phyloP scores from a whole-genome alignment of 1,139 yeast genomes.

The Magnusiomyces paraingens region DNA sequence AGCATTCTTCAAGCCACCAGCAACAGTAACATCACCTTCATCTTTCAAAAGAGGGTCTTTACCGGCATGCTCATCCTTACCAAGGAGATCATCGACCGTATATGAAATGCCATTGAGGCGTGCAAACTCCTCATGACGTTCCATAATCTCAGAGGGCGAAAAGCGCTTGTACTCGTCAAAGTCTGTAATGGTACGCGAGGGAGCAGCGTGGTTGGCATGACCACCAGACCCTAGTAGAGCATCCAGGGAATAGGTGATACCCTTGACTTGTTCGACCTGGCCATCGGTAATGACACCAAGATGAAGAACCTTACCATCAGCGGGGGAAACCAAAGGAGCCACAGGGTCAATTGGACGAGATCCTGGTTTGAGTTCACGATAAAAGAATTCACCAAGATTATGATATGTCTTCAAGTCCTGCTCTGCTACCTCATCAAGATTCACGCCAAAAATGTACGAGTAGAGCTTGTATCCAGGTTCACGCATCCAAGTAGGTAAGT shows the following conservation, averaged over 20 bases:
- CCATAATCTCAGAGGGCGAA: constrained; percentile 29
- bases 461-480: constrained; percentile 76
- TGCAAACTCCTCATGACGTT: constrained; percentile 72
- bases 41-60: constrained; percentile 18
- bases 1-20: background rate
- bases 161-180: constrained; percentile 28
- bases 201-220: constrained; percentile 48
- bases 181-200: constrained; percentile 45
- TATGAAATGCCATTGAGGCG: constrained; percentile 68
- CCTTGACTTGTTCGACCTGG: constrained; percentile 94
- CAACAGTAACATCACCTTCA: constrained; percentile 33
- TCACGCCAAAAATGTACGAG: constrained; percentile 77
- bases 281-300: constrained; percentile 77
- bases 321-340: constrained; percentile 69
- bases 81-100: constrained; percentile 62
- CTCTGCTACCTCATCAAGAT: constrained; percentile 82
- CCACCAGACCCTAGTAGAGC: constrained; percentile 64
- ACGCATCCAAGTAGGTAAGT: constrained; percentile 83
- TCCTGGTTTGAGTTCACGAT: constrained; percentile 73
- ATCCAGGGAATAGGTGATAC: constrained; percentile 86
- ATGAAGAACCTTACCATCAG: constrained; percentile 87
- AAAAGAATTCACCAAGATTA: constrained; percentile 87
- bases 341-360: constrained; percentile 65
- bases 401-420: constrained; percentile 66
- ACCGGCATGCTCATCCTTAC: constrained; percentile 32